These are phyloP conservation scores for Amylocystis lapponica DNA, from an alignment of 768 basidiomycete genomes.

Conservation along the genomic window DNA sequence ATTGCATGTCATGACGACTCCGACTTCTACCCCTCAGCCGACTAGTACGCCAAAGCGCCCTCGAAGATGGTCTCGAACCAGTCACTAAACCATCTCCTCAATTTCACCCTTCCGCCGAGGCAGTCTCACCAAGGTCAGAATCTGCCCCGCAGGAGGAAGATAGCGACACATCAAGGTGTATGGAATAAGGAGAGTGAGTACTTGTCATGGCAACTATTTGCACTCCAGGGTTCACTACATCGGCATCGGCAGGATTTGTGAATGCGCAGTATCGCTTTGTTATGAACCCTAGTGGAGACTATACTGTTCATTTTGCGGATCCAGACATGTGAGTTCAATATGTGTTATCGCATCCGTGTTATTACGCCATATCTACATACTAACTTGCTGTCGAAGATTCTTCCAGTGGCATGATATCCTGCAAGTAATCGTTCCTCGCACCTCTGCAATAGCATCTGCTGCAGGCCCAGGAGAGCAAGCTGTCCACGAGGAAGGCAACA, in stretches of 20 bases:
- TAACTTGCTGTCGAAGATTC: slow-evolving; percentile 45
- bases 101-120: slow-evolving; percentile 89
- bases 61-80: slow-evolving; percentile 66
- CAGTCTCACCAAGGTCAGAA: slow-evolving; percentile 53
- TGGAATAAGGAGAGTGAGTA: slow-evolving; percentile 92
- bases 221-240: slow-evolving; percentile 9
- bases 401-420: slow-evolving; percentile 96
- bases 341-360: not conserved
- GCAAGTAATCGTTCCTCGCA: slow-evolving; percentile 88
- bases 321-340: slow-evolving; percentile 78
- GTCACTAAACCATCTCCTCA: slow-evolving; percentile 81
- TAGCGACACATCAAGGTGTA: slow-evolving; percentile 53
- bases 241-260: slow-evolving; percentile 67
- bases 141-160: slow-evolving; percentile 69
- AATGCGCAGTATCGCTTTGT: slow-evolving; percentile 97
- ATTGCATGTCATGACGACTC: slow-evolving; percentile 19
- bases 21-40: slow-evolving; percentile 17
- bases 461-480: slow-evolving; percentile 37
- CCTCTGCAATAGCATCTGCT: slow-evolving; percentile 67
- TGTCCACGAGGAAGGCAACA: slow-evolving; percentile 52
- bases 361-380: not conserved
- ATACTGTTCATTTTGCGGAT: slow-evolving; percentile 94
- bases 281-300: slow-evolving; percentile 87
- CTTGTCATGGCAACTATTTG: slow-evolving; percentile 9
- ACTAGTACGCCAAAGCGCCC: slow-evolving; percentile 51